Evolutionary conservation across 495 filamentous ascomycete species (phyloP), one percentile per base, ranked within the genome.

Genomic region (Corynascus novoguineensis): DNA sequence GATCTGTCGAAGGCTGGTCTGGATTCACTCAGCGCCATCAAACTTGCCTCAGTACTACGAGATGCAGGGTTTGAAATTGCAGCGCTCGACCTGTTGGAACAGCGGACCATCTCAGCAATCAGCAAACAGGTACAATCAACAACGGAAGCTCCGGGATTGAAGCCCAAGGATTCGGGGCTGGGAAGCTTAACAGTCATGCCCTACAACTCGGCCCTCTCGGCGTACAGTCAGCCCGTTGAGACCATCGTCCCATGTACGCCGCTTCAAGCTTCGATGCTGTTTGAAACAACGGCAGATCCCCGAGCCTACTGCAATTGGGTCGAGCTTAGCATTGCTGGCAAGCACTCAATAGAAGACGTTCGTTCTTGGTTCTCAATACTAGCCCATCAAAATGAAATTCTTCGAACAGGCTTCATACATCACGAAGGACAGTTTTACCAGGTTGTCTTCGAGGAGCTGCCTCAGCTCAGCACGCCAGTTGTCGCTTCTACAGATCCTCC

Each of bases 211-310:
- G 5, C 12, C 0, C 55, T 73, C 11, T 53, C 47, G 4, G n/a
- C 49, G 12, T 46, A 55, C 15, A 0, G 50, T 15, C 58, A 68
- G 4, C 63, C 76, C 6, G 69, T 87, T 25, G 73, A 79, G 8
- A 71, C 76, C 19, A 65, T 89, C 25, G 66, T 84, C 21, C 74
- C 75, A 4, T 88, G 86, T 62, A 89, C 83, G 28, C 80, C 84
- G 45, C 75, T 90, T 7, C 89, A 95, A 58, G 70, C 77, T 21
- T 83, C 86, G n/a, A 92, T 95, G 88, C 71, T 95, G 5, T 70
- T 79, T 3, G 88, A 91, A 62, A 89, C 86, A 1, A 64, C 69
- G 6, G 73, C 75, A 31, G 65, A 82, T 35, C 35, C 66, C 1
- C 71, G 68, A 28, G 75, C 84, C 9, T 92, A 95, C 67, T 85